Evolutionary conservation across 768 basidiomycete genomes (phyloP), one percentile per base, ranked within the genome.

Genomic region (Mycena crocata): DNA sequence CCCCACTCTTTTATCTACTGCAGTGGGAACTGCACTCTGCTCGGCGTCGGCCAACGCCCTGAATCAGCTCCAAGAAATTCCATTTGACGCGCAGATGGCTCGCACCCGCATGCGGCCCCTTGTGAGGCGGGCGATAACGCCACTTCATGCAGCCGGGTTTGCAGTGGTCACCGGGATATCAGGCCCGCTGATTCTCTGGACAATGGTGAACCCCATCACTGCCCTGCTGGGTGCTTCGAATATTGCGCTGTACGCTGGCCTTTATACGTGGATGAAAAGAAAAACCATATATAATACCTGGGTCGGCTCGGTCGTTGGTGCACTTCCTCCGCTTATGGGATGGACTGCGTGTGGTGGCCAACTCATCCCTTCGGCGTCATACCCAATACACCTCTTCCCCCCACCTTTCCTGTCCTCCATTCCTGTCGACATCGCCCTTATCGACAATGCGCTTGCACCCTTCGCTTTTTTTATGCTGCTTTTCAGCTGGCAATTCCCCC

Each of bases 401-500:
- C 92, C 91, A 4, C 77, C 88, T 1, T 87, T 89, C 75, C 78
- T 92, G 31, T 76, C 84, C 37, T 73, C 81, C 31, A 55, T 66
- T 9, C 69, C 79, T 6, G 64, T 85, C 31, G 85, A 88, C 67
- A 37, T 82, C 15, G 75, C 86, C n/a, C 74, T 87, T 52, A 81
- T 91, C 55, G 89, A 96, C 76, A 96, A 94, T 75, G 90, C 95
- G 0, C 86, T 98, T 44, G 88, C 92, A 0, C 91, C 95, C 0
- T 79, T 93, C 63, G 89, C 91, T 3, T 82, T 99, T 3, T 94
- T 93, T 80, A 85, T 91, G 79, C 79, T 99, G 50, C 86, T 98
- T 12, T 99, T 90, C 82, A 93, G 92, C 66, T 99, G 97, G 97
- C 98, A 99, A 76, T 99, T 99, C 81, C 96, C 97, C 37, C 97